Evolutionary conservation across 352 stramenopile genomes (phyloP), one percentile per base, ranked within the genome.

Genomic region (Pythium monospermum): DNA sequence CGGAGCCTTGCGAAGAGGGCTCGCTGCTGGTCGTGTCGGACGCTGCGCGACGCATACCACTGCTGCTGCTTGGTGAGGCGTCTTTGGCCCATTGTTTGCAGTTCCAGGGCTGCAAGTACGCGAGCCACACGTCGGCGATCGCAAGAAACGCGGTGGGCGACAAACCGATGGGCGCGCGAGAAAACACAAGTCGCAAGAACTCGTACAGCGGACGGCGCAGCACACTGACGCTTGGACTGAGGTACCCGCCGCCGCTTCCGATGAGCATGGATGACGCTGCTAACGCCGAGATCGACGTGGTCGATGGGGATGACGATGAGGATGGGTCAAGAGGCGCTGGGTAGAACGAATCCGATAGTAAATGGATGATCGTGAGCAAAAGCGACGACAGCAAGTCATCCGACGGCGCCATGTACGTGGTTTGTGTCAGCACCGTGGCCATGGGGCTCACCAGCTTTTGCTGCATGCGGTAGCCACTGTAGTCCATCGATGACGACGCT

Each of bases 31-130:
- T 44, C 25, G 49, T 38, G 25, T 55, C 45, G 1, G 53, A 37
- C 6, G 53, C n/a, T 3, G 46, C 10, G 8, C 35, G 46, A n/a
- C 52, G 52, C 23, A 59, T 18, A 6, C 28, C 32, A 1, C 23
- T 16, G 15, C 28, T 31, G 8, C 13, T 19, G 10, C 10, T n/a
- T 5, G 42, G 35, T 1, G 59, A 40, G 13, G 56, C 42, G 37
- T 55, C 52, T 46, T 58, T 62, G 22, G 70, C 66, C 84, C 84
- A 94, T 30, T 66, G 64, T 18, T 73, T 56, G 51, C 84, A 94
- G 59, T 78, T 66, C 84, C 84, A 94, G 16, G 84, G 84, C 59
- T 91, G 80, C 25, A 94, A 76, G 62, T 90, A 94, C 22, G 84
- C 82, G 31, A 94, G 74, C 76, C 82, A 93, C 47, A 94, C 84